Conservation (phyloP, 176 grass and related monocot species). For the Oryza officinalis region DNA sequence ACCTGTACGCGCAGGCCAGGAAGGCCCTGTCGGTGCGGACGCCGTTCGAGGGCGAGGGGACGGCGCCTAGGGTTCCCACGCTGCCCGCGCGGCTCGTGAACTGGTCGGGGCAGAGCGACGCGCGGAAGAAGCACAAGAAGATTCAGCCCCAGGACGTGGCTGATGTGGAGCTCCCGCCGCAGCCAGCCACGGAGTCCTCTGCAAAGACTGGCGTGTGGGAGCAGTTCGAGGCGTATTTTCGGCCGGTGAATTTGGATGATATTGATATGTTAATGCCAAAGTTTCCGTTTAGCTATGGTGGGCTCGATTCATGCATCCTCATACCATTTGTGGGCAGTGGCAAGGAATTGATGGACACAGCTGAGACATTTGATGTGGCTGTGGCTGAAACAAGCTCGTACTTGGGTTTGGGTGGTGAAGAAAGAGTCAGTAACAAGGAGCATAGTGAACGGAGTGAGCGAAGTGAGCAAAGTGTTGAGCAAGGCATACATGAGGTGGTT, state of each 20-base stretch:
- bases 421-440: conserved; percentile 40
- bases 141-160: conserved; percentile 41
- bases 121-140: conserved; percentile 76
- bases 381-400: conserved; percentile 57
- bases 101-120: conserved; percentile 53
- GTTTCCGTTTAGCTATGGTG: conserved; percentile 31
- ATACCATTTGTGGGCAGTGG: conserved; percentile 50
- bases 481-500: conserved; percentile 48
- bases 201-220: conserved; percentile 65
- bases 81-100: conserved; percentile 70
- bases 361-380: conserved; percentile 42
- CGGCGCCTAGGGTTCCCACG: conserved; percentile 57
- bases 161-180: conserved; percentile 38
- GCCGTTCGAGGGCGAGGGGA: conserved; percentile 82
- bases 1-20: conserved; percentile 65
- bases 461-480: conserved; percentile 12
- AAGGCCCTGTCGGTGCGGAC: conserved; percentile 74
- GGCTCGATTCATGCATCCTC: conserved; percentile 52
- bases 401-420: conserved; percentile 47
- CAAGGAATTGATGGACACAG: conserved; percentile 15
- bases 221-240: conserved; percentile 82
- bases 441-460: conserved; percentile 28
- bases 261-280: conserved; percentile 57
- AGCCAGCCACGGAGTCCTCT: conserved; percentile 22
- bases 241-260: conserved; percentile 64